Conservation (phyloP, 441 rosid genomes). For the Euphorbia corollata region DNA sequence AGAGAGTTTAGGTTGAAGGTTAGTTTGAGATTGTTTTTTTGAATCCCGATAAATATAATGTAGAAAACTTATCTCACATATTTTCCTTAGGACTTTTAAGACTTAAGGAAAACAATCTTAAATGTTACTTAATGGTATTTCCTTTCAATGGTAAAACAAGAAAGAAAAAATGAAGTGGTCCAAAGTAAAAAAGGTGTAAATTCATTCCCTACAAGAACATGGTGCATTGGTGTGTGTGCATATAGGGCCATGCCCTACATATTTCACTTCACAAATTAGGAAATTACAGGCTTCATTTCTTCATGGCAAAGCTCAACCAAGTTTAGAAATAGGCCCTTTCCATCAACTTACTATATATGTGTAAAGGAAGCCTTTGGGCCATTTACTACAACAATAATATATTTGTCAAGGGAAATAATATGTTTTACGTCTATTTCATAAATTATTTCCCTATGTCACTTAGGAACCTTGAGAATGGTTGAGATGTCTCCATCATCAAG, state of each 20-base stretch:
- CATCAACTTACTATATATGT: slow-evolving; percentile 4
- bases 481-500: slow-evolving; percentile 5
- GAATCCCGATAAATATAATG: too few species aligned
- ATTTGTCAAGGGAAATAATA: neutral
- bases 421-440: neutral
- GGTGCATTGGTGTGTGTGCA: too few species aligned
- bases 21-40: too few species aligned
- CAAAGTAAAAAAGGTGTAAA: slow-evolving; percentile 3
- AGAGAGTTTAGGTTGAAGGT: too few species aligned
- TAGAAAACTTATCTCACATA: too few species aligned
- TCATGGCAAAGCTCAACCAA: neutral
- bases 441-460: neutral
- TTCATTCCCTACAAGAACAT: neutral
- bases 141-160: neutral
- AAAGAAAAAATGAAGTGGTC: neutral
- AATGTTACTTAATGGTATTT: neutral
- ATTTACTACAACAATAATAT: neutral
- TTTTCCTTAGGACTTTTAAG: too few species aligned
- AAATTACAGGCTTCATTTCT: slow-evolving; percentile 3
- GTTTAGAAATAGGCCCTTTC: slow-evolving; percentile 3
- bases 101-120: too few species aligned
- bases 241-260: neutral
- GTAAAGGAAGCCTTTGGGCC: slow-evolving; percentile 2
- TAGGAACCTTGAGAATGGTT: neutral
- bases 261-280: neutral